Evolutionary conservation across 2,329 filamentous ascomycete species (phyloP).

Genomic region (Xylariomycetidae sp.): DNA sequence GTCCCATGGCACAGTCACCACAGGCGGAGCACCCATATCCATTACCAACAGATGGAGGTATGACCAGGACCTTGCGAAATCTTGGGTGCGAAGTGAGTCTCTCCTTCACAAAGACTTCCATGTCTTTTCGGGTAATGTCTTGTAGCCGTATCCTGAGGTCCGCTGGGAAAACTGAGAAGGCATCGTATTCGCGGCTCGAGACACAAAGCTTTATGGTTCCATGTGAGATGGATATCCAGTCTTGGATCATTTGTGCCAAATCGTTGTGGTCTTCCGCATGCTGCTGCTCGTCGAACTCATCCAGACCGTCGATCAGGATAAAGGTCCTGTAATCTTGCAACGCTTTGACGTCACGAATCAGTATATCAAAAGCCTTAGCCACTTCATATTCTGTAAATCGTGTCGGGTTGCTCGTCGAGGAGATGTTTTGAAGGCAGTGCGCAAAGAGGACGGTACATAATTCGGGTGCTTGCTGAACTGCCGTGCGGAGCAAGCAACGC

Average conservation of each 20-base stretch:
- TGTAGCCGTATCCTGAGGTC: conserved; percentile 5
- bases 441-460: neutral
- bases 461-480: conserved; percentile 5
- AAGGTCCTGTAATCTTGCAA: conserved; percentile 1
- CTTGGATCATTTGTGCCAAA: conserved; percentile 1
- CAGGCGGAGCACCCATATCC: neutral
- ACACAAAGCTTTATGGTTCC: conserved; percentile 8
- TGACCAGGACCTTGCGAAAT: no score
- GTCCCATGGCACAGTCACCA: neutral
- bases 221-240: conserved; percentile 1
- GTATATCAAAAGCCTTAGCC: conserved; percentile 1
- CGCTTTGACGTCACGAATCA: neutral
- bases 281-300: conserved; percentile 7
- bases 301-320: conserved; percentile 9
- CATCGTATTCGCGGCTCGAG: conserved; percentile 7
- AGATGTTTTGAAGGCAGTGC: neutral
- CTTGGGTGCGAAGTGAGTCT: conserved; percentile 1
- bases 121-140: conserved; percentile 4
- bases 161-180: conserved; percentile 1
- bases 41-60: no score
- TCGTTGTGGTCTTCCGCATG: conserved; percentile 3
- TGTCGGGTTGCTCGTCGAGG: neutral
- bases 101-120: neutral
- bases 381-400: conserved; percentile 1
- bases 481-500: conserved; percentile 1